These are phyloP conservation scores for Fragaria vesca DNA, from an alignment of 306 rosid genomes.

Conservation along the genomic window DNA sequence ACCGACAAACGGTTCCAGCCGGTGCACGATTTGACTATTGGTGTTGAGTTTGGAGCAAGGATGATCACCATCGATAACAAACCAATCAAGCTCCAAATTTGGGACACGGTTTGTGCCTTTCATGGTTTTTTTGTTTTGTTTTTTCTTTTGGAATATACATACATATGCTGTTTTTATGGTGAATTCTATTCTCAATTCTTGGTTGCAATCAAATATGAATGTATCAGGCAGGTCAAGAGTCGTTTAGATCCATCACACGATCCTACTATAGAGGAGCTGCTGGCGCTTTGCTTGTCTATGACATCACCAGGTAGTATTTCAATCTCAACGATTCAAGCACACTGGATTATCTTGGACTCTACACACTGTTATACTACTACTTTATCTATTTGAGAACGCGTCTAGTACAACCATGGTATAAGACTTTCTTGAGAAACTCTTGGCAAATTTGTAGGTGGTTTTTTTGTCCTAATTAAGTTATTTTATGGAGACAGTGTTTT, in stretches of 20 bases:
- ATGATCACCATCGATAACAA: conserved; percentile 92
- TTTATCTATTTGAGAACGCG: not conserved
- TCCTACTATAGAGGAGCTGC: conserved; percentile 98
- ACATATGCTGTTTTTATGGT: not conserved
- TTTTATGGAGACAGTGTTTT: not conserved
- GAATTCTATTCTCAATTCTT: not conserved
- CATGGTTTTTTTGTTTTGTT: not conserved
- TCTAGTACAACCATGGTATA: not conserved
- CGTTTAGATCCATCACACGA: conserved; percentile 96
- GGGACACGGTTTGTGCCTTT: conserved; percentile 83
- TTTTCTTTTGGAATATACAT: not conserved
- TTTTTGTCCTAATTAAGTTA: not conserved
- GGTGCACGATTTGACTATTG: conserved; percentile 91
- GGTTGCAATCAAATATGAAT: conserved; percentile 8
- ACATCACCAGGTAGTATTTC: conserved; percentile 77
- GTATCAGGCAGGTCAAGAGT: conserved; percentile 97
- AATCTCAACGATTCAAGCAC: not conserved
- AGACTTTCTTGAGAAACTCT: not conserved
- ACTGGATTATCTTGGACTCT: not conserved
- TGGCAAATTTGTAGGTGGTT: not conserved
- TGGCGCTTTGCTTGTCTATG: conserved; percentile 94
- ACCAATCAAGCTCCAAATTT: conserved; percentile 94
- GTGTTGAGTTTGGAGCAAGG: conserved; percentile 98
- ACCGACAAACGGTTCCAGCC: conserved; percentile 98
- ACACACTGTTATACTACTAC: not conserved